These are phyloP conservation scores for Curvularia eragrostidis DNA, from an alignment of 2,329 filamentous ascomycete genomes.

Conservation along the genomic window DNA sequence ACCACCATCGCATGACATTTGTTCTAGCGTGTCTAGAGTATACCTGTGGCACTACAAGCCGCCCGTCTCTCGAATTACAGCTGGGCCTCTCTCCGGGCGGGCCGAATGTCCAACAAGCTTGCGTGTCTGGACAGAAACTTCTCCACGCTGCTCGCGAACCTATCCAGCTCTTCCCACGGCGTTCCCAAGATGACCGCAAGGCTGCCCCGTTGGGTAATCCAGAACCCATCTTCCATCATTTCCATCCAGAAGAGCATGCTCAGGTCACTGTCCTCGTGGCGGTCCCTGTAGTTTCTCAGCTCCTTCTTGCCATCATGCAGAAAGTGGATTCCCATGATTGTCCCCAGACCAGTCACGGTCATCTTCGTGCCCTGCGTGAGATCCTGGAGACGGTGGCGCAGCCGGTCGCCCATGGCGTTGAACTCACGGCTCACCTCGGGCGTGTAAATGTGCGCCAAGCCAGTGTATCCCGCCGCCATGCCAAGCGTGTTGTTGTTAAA, in stretches of 20 bases:
- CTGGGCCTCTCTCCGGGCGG: background rate
- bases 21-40: too few species aligned
- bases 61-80: background rate
- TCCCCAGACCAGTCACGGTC: conserved; percentile 48
- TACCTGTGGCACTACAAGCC: too few species aligned
- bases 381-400: conserved; percentile 36
- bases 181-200: conserved; percentile 47
- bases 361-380: conserved; percentile 44
- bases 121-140: conserved; percentile 31
- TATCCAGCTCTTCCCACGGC: conserved; percentile 42
- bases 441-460: conserved; percentile 48
- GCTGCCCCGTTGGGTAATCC: conserved; percentile 46
- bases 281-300: conserved; percentile 32
- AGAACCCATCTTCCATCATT: conserved; percentile 49
- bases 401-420: conserved; percentile 41
- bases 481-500: conserved; percentile 72
- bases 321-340: conserved; percentile 49
- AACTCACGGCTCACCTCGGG: conserved; percentile 38
- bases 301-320: conserved; percentile 38
- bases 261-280: conserved; percentile 40
- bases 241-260: conserved; percentile 48
- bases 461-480: conserved; percentile 62
- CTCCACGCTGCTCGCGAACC: conserved; percentile 35
- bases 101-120: background rate
- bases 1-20: too few species aligned